Conservation (phyloP, 768 basidiomycete genomes). For the Cubamyces sp. region DNA sequence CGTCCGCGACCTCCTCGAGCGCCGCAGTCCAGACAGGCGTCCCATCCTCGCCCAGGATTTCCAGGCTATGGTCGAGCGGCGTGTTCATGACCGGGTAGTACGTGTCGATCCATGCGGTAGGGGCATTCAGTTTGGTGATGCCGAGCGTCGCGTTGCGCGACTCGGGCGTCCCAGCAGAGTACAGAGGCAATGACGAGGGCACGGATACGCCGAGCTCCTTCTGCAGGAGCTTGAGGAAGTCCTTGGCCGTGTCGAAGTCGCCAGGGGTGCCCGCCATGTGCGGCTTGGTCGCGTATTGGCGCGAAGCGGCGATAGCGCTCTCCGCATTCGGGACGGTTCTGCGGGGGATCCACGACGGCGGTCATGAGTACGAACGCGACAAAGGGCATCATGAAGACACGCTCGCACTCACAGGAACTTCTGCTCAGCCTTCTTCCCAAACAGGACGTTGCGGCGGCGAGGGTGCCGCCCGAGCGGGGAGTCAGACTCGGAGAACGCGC, state of each 20-base stretch:
- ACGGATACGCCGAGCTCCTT: constrained; percentile 57
- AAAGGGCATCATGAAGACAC: neutral
- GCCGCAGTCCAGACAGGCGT: constrained; percentile 67
- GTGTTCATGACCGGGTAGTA: constrained; percentile 92
- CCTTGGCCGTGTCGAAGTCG: constrained; percentile 65
- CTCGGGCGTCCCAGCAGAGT: constrained; percentile 65
- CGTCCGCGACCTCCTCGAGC: constrained; percentile 74
- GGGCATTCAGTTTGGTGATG: constrained; percentile 47
- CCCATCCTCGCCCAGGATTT: constrained; percentile 64
- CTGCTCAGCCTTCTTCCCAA: constrained; percentile 45
- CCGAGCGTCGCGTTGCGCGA: constrained; percentile 71
- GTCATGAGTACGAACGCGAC: neutral
- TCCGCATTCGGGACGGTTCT: constrained; percentile 57
- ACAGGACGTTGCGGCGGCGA: constrained; percentile 31
- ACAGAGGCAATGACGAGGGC: constrained; percentile 56
- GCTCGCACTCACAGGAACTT: constrained; percentile 46
- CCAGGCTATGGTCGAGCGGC: constrained; percentile 66
- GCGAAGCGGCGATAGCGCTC: constrained; percentile 55
- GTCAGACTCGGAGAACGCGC: constrained; percentile 25
- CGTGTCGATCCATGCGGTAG: constrained; percentile 80
- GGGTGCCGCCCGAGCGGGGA: constrained; percentile 1
- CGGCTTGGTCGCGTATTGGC: constrained; percentile 54
- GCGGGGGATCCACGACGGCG: neutral
- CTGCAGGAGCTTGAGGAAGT: constrained; percentile 71
- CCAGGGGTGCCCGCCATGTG: constrained; percentile 63